Evolutionary conservation across 1,284 basidiomycete genomes (phyloP), one percentile per base, ranked within the genome.

Genomic region (Inonotus hispidus): DNA sequence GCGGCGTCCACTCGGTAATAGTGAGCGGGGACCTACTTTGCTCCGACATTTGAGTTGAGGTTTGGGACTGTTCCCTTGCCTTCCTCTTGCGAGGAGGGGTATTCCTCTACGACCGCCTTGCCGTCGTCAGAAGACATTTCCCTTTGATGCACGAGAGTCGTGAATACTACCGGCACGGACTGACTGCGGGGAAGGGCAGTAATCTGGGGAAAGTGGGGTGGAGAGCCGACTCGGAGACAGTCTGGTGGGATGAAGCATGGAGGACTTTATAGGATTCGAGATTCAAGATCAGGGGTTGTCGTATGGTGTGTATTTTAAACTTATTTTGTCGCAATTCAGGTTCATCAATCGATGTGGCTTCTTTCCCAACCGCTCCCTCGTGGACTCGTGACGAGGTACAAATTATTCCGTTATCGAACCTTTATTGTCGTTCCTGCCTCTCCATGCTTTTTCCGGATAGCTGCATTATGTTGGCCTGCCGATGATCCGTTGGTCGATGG

Each of bases 281-380:
- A 25, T 50, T 13, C 23, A 32, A 14, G n/a, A 13, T 50, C 25
- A 23, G 49, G 49, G 27, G 50, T 25, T 10, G 32, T 16, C 16
- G n/a, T 23, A 49, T 49, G n/a, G n/a, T n/a, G 27, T 8, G 21
- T 25, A 25, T 23, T 49, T 3, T 7, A 43, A 14, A 14, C 16
- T 43, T 16, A n/a, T 43, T 43, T 43, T 49, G 47, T 23, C 47
- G 27, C 2, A 16, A 49, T 23, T 29, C 50, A 52, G 50, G 50
- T 52, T 52, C 50, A 52, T 52, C 50, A 52, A 37, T n/a, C n/a
- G 47, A 16, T 23, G 50, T 52, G 50, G 25, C 50, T 52, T 52
- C 50, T 52, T 52, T 52, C 13, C 32, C 46, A 49, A 49, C 10
- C 25, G 5, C 50, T 35, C 27, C 4, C 3, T 52, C 35, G 50